Conservation (phyloP, 2,329 filamentous ascomycete species). For the Dactylellina leptospora region DNA sequence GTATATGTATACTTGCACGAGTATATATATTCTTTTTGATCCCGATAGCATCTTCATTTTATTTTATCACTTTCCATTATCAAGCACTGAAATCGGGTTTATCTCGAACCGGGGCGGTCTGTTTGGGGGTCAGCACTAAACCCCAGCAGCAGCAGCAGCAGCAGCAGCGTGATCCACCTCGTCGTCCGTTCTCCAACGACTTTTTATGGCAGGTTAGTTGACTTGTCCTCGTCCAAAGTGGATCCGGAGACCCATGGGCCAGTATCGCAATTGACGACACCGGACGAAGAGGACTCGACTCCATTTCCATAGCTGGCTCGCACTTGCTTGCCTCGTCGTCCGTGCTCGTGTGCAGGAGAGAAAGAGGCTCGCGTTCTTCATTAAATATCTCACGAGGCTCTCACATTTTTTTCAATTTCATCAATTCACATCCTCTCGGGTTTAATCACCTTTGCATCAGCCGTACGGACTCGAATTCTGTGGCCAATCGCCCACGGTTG, state of each 20-base stretch:
- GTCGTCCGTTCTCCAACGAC: constrained; percentile 3
- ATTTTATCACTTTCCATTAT: no score
- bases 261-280: constrained; percentile 9
- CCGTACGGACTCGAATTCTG: constrained; percentile 27
- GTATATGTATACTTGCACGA: constrained; percentile 8
- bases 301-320: no score
- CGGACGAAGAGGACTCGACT: no score
- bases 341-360: not conserved
- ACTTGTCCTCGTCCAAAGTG: not conserved
- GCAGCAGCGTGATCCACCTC: constrained; percentile 3
- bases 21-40: not conserved
- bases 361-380: not conserved
- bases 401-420: constrained; percentile 9
- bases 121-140: constrained; percentile 43
- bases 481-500: constrained; percentile 40
- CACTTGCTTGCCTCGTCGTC: not conserved
- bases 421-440: not conserved
- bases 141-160: constrained; percentile 13
- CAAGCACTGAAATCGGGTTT: constrained; percentile 11
- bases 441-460: constrained; percentile 14
- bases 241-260: not conserved
- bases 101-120: constrained; percentile 3
- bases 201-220: constrained; percentile 31
- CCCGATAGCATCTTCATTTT: no score
- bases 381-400: constrained; percentile 18